Percentiles rank a stretch among this genome's conserved stretches.
Conservation (phyloP, 2,329 filamentous ascomycete genomes). For the Amylocarpus encephaloides region DNA sequence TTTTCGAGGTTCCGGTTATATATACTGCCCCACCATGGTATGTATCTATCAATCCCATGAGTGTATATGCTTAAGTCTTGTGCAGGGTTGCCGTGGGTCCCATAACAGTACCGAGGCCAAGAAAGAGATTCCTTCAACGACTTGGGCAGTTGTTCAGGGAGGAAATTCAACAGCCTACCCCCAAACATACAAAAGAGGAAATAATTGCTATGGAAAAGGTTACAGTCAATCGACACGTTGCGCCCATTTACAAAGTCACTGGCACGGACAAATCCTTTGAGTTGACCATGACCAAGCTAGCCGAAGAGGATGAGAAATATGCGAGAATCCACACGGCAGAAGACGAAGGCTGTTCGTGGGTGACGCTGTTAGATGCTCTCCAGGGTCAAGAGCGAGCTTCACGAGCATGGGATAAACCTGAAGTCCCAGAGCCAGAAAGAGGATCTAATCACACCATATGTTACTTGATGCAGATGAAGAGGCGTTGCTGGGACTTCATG, state of each 20-base stretch:
- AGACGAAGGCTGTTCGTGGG: slow-evolving; percentile 13
- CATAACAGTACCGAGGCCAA: not conserved
- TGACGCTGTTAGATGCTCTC: slow-evolving; percentile 8
- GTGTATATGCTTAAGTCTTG: not conserved
- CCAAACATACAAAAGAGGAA: not conserved
- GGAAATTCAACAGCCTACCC: not conserved
- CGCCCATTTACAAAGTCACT: slow-evolving; percentile 1
- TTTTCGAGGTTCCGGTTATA: slow-evolving; percentile 4
- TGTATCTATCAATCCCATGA: not conserved
- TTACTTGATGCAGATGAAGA: slow-evolving; percentile 9
- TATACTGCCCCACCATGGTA: slow-evolving; percentile 2
- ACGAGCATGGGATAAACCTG: slow-evolving; percentile 7
- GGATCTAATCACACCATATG: slow-evolving; percentile 8
- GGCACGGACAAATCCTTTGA: not conserved
- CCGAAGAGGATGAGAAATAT: slow-evolving; percentile 5
- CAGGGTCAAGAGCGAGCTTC: slow-evolving; percentile 9
- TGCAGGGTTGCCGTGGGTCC: not conserved
- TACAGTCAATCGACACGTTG: not conserved
- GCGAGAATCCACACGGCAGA: slow-evolving; percentile 11
- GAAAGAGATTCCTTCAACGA: not conserved
- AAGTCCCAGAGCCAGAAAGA: too few species aligned
- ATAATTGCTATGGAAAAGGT: not conserved
- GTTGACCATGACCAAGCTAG: slow-evolving; percentile 1
- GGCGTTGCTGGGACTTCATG: slow-evolving; percentile 35
- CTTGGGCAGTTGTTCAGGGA: not conserved